phyloP scores from a whole-genome alignment of 352 stramenopile species.

The Phytophthora pseudosyringae region DNA sequence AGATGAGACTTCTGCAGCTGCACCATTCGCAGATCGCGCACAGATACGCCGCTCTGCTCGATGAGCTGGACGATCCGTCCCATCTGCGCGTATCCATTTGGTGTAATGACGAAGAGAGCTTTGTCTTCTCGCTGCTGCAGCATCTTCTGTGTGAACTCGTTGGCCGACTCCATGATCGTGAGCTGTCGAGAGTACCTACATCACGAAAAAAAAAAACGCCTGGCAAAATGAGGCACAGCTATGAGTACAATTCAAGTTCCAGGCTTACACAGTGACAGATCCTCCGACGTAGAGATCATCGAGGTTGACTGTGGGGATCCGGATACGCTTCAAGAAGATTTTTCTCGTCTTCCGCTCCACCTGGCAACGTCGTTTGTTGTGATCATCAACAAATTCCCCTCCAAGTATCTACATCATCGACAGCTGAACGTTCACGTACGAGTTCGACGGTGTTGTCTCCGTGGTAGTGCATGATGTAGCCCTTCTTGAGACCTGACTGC shows the following conservation, averaged over 20 bases:
- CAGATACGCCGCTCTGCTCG: conserved; percentile 41
- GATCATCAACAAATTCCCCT: not conserved
- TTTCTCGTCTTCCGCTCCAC: conserved; percentile 65
- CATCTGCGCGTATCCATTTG: conserved; percentile 55
- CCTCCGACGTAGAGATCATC: conserved; percentile 74
- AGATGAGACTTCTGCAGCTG: conserved; percentile 53
- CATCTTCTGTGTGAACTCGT: conserved; percentile 62
- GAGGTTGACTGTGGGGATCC: conserved; percentile 67
- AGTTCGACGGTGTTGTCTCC: conserved; percentile 77
- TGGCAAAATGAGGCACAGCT: not conserved
- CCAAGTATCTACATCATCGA: not conserved
- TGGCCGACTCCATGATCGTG: conserved; percentile 68
- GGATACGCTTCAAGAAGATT: conserved; percentile 83
- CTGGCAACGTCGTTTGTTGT: conserved; percentile 23
- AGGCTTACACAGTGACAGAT: conserved; percentile 67
- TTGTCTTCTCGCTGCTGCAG: conserved; percentile 45
- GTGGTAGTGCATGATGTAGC: conserved; percentile 80
- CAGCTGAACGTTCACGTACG: conserved; percentile 34
- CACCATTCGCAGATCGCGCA: conserved; percentile 57
- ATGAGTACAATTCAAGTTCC: not conserved
- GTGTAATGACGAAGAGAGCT: conserved; percentile 57
- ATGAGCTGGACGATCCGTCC: conserved; percentile 54
- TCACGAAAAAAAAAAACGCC: not conserved
- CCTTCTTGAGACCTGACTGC: conserved; percentile 70
- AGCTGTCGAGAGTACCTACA: conserved; percentile 79